Evolutionary conservation across 2,329 filamentous ascomycete genomes (phyloP), one percentile per base, ranked within the genome.

Genomic region (Phaeosphaeriaceae sp.): DNA sequence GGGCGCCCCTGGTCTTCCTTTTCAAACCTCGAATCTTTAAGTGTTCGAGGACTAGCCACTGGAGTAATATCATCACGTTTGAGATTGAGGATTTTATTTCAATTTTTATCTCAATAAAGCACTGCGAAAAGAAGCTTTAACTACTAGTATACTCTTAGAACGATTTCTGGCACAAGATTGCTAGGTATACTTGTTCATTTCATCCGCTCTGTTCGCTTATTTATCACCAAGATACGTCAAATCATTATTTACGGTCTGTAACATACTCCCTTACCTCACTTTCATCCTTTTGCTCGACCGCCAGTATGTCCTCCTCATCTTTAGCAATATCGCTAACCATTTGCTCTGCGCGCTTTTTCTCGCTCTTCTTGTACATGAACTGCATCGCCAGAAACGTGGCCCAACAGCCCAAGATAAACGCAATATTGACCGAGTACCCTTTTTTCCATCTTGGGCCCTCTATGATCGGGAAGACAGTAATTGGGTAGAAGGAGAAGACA

Each of bases 391-490:
- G 50, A 47, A 79, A 78, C 6, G 72, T 71, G 33, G 59, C 53
- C 78, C 77, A 81, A 17, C 79, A 66, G 3, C 79, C 58, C 35
- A 77, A 64, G 29, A 76, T 74, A 42, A 81, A 81, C 0, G 71
- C 73, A 39, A 81, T 72, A 2, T 77, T 74, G 5, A 79, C 73
- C 0, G 78, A 77, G 70, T 78, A 81, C 0, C 79, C 79, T 23
- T 77, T 78, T 2, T 63, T 74, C 79, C 79, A 82, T 28, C 74
- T 67, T 0, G 79, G 79, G 0, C 64, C 67, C 53, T 72, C 66
- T 6, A 70, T 46, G 6, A 70, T 67, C 8, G 68, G 69, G 47
- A 72, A 72, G 4, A 70, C 69, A 1, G 66, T 62, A 28, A 71
- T 68, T 2, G 69, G 69, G 29, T 72, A 72, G 48, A 72, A 72